Evolutionary conservation across 208 protist species (phyloP), one percentile per base, ranked within the genome.

Genomic region (Acanthamoeba triangularis): DNA sequence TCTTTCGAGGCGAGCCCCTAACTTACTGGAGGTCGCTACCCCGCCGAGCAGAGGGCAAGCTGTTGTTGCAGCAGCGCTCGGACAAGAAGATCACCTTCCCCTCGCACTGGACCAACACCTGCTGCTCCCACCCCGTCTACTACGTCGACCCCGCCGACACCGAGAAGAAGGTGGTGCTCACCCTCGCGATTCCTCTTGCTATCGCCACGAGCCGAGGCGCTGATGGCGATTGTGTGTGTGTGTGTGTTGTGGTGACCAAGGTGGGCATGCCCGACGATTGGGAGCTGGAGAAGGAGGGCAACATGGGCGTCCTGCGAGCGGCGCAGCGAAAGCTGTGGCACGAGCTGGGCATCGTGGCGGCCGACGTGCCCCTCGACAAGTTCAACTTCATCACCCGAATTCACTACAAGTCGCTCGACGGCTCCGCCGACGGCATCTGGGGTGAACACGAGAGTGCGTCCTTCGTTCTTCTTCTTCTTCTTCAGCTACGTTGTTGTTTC

Each of bases 51-150:
- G 72, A 97, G 20, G 94, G 96, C 54, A 74, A 98, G 87, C 93
- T 99, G 16, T 74, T 99, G 14, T 80, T 99, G 11, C 98, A 98
- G 92, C 97, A 98, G 94, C 96, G 98, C 30, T 96, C 98, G 28
- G 35, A 54, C 16, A 96, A 98, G 67, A 99, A 99, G 96, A 98
- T 98, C 49, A 98, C 98, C 13, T 99, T 99, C 82, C 98, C 98
- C 18, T 76, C 85, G 41, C 74, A 95, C 30, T 99, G 97, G 97
- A 98, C 98, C 25, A 99, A 99, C 96, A 98, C 98, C 16, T 98
- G 98, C 93, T 99, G 98, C 94, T 97, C 95, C 25, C 98, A 99
- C 93, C 98, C 98, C 35, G 96, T 98, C 8, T 96, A 97, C 95
- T 33, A 74, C 0, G 41, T 74, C 33, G 96, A 96, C 49, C 78